Conservation (phyloP, 192 early-diverging fungal genomes). For the Dimargaris verticillata region DNA sequence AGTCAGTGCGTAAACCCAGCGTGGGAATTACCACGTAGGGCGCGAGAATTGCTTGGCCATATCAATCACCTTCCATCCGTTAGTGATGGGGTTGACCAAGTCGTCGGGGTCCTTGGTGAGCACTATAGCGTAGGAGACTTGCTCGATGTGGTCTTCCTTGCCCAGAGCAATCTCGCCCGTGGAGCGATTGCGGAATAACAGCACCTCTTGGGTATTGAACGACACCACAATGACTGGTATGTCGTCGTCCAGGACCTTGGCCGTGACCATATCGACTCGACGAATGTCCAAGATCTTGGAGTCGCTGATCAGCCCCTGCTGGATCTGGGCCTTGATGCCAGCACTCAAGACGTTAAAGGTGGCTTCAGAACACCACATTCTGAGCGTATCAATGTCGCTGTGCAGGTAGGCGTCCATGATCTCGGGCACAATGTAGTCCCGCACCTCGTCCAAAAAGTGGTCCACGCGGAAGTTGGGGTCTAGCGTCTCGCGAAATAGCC, state of each 20-base stretch:
- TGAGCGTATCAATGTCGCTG: slow-evolving; percentile 63
- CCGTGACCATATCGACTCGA: slow-evolving; percentile 74
- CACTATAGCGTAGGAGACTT: slow-evolving; percentile 70
- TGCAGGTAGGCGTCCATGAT: slow-evolving; percentile 88
- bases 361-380: slow-evolving; percentile 89
- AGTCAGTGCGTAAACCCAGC: background rate
- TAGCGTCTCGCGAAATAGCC: slow-evolving; percentile 55
- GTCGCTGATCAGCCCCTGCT: slow-evolving; percentile 80
- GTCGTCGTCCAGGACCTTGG: slow-evolving; percentile 85
- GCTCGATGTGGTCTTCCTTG: slow-evolving; percentile 76
- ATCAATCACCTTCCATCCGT: slow-evolving; percentile 86
- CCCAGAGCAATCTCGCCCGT: slow-evolving; percentile 79
- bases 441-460: slow-evolving; percentile 76
- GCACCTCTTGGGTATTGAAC: slow-evolving; percentile 88
- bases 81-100: slow-evolving; percentile 62
- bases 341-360: slow-evolving; percentile 70
- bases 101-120: slow-evolving; percentile 77
- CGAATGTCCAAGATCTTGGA: slow-evolving; percentile 88
- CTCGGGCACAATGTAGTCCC: slow-evolving; percentile 87
- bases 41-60: slow-evolving; percentile 56
- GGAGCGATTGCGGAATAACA: slow-evolving; percentile 72
- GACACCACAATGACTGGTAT: slow-evolving; percentile 76
- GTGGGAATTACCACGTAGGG: slow-evolving; percentile 23
- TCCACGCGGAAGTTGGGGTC: slow-evolving; percentile 79
- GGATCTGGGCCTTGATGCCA: slow-evolving; percentile 63